Percentiles rank a stretch among this genome's conserved stretches.
Conservation (phyloP, 345 rosid genomes). For the Arabidopsis arenosa region DNA sequence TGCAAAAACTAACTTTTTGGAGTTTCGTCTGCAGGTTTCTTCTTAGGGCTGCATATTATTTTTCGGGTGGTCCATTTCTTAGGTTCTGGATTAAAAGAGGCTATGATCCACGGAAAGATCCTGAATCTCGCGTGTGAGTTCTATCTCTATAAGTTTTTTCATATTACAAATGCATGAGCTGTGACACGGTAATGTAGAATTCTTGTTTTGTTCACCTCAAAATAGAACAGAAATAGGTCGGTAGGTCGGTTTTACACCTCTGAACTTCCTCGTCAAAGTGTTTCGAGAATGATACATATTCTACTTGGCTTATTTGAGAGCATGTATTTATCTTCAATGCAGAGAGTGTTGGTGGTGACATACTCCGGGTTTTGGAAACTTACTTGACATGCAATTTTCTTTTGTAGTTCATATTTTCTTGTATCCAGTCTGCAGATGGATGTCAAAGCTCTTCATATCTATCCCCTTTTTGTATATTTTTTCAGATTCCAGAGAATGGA, state of each 20-base stretch:
- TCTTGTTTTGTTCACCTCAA: background rate
- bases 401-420: background rate
- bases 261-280: background rate
- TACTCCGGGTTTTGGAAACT: background rate
- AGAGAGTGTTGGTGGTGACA: background rate
- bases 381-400: constrained; percentile 7
- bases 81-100: constrained; percentile 96
- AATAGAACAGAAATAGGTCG: background rate
- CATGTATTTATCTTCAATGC: constrained; percentile 14
- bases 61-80: constrained; percentile 85
- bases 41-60: constrained; percentile 87
- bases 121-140: constrained; percentile 91
- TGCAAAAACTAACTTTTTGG: constrained; percentile 16
- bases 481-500: constrained; percentile 87
- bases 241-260: background rate
- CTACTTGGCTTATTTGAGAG: background rate
- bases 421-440: constrained; percentile 10
- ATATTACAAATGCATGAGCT: constrained; percentile 20
- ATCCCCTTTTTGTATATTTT: constrained; percentile 14
- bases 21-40: constrained; percentile 63
- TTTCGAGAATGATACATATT: constrained; percentile 5
- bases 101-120: constrained; percentile 97
- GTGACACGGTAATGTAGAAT: constrained; percentile 7
- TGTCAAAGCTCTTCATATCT: constrained; percentile 9
- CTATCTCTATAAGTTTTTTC: constrained; percentile 13